Evolutionary conservation across 441 rosid species (phyloP).

Genomic region (Corymbia calophylla): DNA sequence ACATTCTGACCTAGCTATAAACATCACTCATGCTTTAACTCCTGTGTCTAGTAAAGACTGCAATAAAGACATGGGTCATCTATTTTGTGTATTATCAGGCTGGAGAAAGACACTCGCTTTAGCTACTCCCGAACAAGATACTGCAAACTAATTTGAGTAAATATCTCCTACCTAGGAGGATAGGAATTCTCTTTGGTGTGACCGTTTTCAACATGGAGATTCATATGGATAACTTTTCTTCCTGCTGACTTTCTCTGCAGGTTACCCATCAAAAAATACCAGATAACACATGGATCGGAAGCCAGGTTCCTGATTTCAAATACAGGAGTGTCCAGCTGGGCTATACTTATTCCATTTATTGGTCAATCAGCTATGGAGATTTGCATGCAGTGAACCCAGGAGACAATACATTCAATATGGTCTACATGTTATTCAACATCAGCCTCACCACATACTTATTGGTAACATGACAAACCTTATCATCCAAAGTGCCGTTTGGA

Average conservation of each 20-base stretch:
- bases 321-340: conserved; percentile 66
- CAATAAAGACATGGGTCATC: background rate
- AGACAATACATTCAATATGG: conserved; percentile 67
- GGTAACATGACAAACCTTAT: conserved; percentile 95
- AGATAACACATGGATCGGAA: conserved; percentile 73
- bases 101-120: conserved; percentile 80
- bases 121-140: conserved; percentile 64
- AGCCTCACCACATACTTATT: conserved; percentile 84
- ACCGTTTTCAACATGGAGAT: background rate
- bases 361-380: conserved; percentile 97
- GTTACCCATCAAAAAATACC: conserved; percentile 42
- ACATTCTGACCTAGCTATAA: background rate
- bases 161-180: conserved; percentile 9
- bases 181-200: background rate
- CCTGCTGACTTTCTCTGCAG: conserved; percentile 24
- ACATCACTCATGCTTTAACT: background rate
- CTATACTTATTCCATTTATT: conserved; percentile 85
- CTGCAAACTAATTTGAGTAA: conserved; percentile 58
- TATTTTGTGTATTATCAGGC: conserved; percentile 18
- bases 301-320: conserved; percentile 40
- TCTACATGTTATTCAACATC: conserved; percentile 85
- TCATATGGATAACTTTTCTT: background rate
- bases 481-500: conserved; percentile 61
- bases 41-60: background rate
- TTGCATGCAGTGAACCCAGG: conserved; percentile 60